These are phyloP conservation scores for Arctium minus DNA, from an alignment of 129 eudicot genomes.

Conservation along the genomic window DNA sequence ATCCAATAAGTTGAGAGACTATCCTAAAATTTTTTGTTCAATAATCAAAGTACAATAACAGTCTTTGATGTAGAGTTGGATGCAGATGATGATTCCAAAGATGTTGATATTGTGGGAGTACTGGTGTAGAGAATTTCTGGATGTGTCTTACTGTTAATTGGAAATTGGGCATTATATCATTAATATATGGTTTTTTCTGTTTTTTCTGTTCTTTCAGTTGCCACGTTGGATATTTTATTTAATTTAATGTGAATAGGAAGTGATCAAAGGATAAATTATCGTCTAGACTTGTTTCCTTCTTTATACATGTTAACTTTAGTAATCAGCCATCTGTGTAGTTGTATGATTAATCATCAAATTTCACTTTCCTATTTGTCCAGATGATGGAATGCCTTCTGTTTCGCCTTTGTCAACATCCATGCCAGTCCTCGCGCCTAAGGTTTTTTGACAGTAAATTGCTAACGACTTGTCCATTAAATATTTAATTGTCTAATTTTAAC, in stretches of 20 bases:
- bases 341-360: neutral
- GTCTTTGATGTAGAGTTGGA: conserved; percentile 83
- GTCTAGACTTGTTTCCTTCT: neutral
- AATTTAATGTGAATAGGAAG: conserved; percentile 52
- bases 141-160: conserved; percentile 34
- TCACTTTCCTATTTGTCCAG: conserved; percentile 29
- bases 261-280: conserved; percentile 51
- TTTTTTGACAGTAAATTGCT: conserved; percentile 26
- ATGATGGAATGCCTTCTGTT: conserved; percentile 45
- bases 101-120: conserved; percentile 32
- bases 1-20: conserved; percentile 52
- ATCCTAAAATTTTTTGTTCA: neutral
- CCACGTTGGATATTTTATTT: conserved; percentile 81
- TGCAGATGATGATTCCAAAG: conserved; percentile 50
- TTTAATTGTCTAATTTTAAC: too few species aligned
- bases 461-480: too few species aligned
- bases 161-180: conserved; percentile 53
- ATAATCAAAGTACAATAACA: conserved; percentile 32
- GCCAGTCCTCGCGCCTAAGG: conserved; percentile 64
- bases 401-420: conserved; percentile 76
- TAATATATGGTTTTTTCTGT: conserved; percentile 52
- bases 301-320: neutral
- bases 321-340: conserved; percentile 2
- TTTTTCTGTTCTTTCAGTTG: conserved; percentile 44
- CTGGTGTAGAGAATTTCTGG: conserved; percentile 39